A percentile compares a stretch with the other conserved stretches of the same genome.
Evolutionary conservation across 257 asterid species (phyloP).

Genomic region (Fraxinus quadrangulata): DNA sequence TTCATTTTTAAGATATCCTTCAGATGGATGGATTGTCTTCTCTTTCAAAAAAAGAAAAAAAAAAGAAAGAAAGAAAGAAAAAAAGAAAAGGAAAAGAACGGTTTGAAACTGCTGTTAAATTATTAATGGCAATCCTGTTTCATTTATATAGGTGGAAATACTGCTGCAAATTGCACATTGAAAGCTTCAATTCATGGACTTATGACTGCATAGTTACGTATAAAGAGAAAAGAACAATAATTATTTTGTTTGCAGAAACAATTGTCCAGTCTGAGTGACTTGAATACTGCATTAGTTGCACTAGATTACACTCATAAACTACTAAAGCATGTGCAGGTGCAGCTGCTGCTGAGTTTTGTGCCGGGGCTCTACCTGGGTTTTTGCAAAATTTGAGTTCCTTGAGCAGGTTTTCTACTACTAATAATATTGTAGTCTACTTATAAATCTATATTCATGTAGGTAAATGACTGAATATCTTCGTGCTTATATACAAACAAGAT

Average conservation of each 20-base stretch:
- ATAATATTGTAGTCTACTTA: slow-evolving; percentile 8
- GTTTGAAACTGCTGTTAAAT: not conserved
- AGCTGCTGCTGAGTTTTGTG: slow-evolving; percentile 95
- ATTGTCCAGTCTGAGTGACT: not conserved
- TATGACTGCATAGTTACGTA: not conserved
- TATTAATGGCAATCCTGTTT: not conserved
- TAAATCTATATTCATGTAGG: slow-evolving; percentile 3
- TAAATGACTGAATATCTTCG: slow-evolving; percentile 10
- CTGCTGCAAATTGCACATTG: not conserved
- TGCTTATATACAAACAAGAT: not conserved
- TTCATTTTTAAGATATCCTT: slow-evolving; percentile 1
- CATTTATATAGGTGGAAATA: not conserved
- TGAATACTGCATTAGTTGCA: slow-evolving; percentile 14
- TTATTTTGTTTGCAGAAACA: not conserved
- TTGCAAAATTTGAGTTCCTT: slow-evolving; percentile 51
- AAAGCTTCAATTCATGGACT: not conserved
- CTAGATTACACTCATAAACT: slow-evolving; percentile 15
- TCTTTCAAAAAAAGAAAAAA: not conserved
- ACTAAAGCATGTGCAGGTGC: slow-evolving; percentile 55
- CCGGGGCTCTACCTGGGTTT: slow-evolving; percentile 83
- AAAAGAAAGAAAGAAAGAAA: too few relatives aligned
- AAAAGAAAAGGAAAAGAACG: too few relatives aligned
- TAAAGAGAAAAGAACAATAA: not conserved
- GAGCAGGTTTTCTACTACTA: slow-evolving; percentile 42
- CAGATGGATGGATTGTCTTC: not conserved